Percentiles rank a stretch among this genome's conserved stretches.
phyloP scores from a whole-genome alignment of 202 grass and related monocot species.

The Setaria italica region DNA sequence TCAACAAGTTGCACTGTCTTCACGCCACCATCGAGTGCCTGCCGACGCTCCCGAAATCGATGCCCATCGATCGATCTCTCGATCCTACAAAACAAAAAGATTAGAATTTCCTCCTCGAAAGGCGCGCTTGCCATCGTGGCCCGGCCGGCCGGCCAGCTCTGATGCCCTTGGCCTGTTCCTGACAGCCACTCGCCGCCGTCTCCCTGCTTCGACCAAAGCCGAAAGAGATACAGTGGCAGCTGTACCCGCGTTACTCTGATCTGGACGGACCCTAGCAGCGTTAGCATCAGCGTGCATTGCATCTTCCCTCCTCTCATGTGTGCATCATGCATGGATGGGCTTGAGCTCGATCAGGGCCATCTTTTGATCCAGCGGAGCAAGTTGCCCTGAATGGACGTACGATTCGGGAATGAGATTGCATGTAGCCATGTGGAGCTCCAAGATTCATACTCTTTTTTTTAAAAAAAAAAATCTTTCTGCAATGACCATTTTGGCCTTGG shows the following conservation, averaged over 20 bases:
- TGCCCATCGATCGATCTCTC: slow-evolving; percentile 16
- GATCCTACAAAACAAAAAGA: neutral
- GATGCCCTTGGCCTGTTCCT: slow-evolving; percentile 46
- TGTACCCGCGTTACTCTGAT: neutral
- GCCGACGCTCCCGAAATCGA: neutral
- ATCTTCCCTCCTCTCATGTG: neutral
- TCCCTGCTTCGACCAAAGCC: neutral
- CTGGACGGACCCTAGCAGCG: slow-evolving; percentile 12
- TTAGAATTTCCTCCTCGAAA: neutral
- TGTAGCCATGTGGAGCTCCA: slow-evolving; percentile 18
- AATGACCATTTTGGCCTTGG: slow-evolving; percentile 43
- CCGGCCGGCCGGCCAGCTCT: slow-evolving; percentile 27
- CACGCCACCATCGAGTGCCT: slow-evolving; percentile 44
- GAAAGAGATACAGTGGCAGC: slow-evolving; percentile 7
- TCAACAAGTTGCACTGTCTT: slow-evolving; percentile 48
- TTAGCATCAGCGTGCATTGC: neutral
- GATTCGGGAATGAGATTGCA: neutral
- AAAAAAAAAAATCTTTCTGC: neutral
- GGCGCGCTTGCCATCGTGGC: slow-evolving; percentile 46
- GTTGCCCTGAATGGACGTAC: slow-evolving; percentile 18
- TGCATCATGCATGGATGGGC: neutral
- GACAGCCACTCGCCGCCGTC: neutral
- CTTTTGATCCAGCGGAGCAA: neutral
- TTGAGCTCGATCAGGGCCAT: neutral
- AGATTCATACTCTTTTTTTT: neutral